phyloP scores from a whole-genome alignment of 2,329 filamentous ascomycete species.

The Nannizzia gypsea region DNA sequence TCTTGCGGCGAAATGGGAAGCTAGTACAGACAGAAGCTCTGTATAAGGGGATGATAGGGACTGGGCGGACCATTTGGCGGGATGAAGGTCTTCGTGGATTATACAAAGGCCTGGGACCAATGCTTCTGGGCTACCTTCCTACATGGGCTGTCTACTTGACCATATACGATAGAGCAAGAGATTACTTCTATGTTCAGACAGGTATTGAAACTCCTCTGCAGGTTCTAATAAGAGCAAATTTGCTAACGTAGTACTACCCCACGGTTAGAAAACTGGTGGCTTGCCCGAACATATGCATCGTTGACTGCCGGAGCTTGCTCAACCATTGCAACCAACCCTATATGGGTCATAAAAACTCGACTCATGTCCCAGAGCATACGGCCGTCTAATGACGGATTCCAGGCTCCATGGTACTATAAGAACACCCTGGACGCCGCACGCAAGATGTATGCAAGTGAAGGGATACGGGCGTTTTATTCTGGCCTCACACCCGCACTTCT shows the following conservation, averaged over 20 bases:
- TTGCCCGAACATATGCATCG: constrained; percentile 79
- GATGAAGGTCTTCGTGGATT: constrained; percentile 83
- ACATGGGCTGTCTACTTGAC: constrained; percentile 99
- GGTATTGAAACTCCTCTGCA: constrained; percentile 33
- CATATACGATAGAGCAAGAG: constrained; percentile 76
- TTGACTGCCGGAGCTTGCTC: constrained; percentile 84
- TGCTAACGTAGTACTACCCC: constrained; percentile 4
- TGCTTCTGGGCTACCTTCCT: constrained; percentile 87
- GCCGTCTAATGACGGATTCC: constrained; percentile 30
- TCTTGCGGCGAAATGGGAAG: constrained; percentile 39
- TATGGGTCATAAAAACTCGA: constrained; percentile 98
- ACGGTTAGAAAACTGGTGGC: constrained; percentile 55
- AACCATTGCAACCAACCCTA: constrained; percentile 89
- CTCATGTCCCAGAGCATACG: constrained; percentile 76
- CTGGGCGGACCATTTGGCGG: constrained; percentile 69
- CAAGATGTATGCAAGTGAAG: constrained; percentile 92
- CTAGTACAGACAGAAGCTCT: constrained; percentile 41
- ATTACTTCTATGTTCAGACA: constrained; percentile 55
- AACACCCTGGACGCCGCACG: constrained; percentile 81
- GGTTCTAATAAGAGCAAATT: neutral
- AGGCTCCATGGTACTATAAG: constrained; percentile 68
- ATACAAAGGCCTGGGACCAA: constrained; percentile 86
- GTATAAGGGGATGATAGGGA: constrained; percentile 80
- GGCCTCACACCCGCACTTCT: constrained; percentile 84
- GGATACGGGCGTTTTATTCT: constrained; percentile 83